Conservation (phyloP, 805 yeast species). For the Deakozyma indianensis region DNA sequence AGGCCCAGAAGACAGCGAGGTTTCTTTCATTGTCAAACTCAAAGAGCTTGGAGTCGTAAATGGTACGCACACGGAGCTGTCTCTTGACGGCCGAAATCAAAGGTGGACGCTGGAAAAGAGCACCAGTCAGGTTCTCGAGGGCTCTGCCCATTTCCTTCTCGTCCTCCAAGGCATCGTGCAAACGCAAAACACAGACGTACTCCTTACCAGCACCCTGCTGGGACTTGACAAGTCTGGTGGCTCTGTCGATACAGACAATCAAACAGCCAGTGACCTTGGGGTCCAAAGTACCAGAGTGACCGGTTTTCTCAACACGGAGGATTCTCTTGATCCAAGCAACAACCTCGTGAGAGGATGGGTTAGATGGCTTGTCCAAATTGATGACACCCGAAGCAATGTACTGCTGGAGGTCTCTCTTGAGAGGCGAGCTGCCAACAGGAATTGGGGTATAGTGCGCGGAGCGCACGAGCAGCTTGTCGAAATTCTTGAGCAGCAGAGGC, state of each 20-base stretch:
- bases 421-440: constrained; percentile 89
- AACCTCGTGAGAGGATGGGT: constrained; percentile 97
- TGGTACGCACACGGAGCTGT: constrained; percentile 95
- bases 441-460: constrained; percentile 96
- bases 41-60: constrained; percentile 87
- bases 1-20: constrained; percentile 97
- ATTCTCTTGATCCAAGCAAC: constrained; percentile 99
- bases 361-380: constrained; percentile 94
- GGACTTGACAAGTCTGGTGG: constrained; percentile 93
- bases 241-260: constrained; percentile 95
- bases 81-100: constrained; percentile 97
- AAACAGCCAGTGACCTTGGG: constrained; percentile 98
- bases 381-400: constrained; percentile 92
- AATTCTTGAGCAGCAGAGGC: constrained; percentile 90
- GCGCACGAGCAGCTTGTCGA: constrained; percentile 86
- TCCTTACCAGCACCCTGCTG: constrained; percentile 99
- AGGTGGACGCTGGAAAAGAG: constrained; percentile 98
- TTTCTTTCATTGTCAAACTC: constrained; percentile 97
- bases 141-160: constrained; percentile 79
- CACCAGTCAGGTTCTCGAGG: constrained; percentile 93
- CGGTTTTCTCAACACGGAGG: constrained; percentile 90
- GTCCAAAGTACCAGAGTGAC: constrained; percentile 98
- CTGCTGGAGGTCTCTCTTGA: constrained; percentile 81
- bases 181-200: constrained; percentile 93
- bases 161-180: constrained; percentile 85